Percentiles rank a stretch among this genome's conserved stretches.
These are phyloP conservation scores for Solanum hybrid DNA, from an alignment of 305 asterid genomes.

Conservation along the genomic window DNA sequence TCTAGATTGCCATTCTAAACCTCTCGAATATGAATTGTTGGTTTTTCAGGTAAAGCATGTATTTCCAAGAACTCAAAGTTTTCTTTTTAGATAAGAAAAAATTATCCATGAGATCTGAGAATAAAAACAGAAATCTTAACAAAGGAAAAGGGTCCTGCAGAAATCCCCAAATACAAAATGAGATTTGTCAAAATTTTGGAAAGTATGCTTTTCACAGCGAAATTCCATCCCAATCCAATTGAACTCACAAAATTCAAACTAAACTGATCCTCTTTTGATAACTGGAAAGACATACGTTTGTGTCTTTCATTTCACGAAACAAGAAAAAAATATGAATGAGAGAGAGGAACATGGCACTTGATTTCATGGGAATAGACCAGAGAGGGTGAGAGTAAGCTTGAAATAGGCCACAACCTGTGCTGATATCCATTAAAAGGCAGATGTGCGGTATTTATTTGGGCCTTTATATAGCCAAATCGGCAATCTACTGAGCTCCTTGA, in stretches of 20 bases:
- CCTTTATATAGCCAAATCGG: not conserved
- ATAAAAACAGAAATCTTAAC: not conserved
- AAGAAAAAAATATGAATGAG: not conserved
- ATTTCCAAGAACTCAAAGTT: not conserved
- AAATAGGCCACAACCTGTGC: not conserved
- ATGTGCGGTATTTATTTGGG: not conserved
- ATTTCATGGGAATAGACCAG: not conserved
- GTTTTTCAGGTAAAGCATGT: not conserved
- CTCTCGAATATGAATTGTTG: not conserved
- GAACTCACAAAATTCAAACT: not conserved
- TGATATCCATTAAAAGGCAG: not conserved
- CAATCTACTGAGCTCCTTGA: not conserved
- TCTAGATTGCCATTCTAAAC: not conserved
- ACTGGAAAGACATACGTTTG: not conserved
- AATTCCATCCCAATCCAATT: not conserved
- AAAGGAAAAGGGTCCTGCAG: not conserved
- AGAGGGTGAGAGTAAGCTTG: not conserved
- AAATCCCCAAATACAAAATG: not conserved
- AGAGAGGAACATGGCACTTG: not conserved
- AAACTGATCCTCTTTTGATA: not conserved
- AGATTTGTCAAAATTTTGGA: not conserved
- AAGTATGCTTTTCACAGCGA: not conserved
- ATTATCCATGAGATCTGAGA: not conserved
- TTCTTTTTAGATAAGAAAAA: not conserved
- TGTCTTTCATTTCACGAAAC: not conserved